phyloP scores from a whole-genome alignment of 352 stramenopile species.

The Globisporangium middletonii region DNA sequence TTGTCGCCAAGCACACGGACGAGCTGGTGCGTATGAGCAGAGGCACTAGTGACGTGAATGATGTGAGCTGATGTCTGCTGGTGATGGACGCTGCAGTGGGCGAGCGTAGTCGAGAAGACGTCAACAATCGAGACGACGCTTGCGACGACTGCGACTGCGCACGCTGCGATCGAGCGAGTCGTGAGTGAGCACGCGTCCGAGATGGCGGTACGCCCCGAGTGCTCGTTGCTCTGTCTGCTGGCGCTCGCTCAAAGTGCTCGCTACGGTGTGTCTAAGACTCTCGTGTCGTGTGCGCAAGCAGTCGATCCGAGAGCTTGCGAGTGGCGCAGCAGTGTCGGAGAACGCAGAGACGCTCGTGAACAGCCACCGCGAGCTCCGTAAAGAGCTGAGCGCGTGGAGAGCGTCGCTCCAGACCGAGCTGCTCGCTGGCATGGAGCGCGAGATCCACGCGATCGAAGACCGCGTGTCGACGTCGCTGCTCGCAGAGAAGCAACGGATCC shows the following conservation, averaged over 20 bases:
- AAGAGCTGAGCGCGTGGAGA: constrained; percentile 28
- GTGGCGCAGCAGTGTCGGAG: constrained; percentile 1
- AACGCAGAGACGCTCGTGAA: neutral
- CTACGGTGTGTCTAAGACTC: neutral
- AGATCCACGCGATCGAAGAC: constrained; percentile 51
- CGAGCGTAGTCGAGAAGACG: constrained; percentile 38
- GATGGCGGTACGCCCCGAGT: constrained; percentile 25
- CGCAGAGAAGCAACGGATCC: constrained; percentile 48
- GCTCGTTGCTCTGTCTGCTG: neutral
- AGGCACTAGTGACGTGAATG: neutral
- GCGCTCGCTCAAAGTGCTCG: neutral
- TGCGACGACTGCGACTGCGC: constrained; percentile 18
- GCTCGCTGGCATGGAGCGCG: constrained; percentile 34
- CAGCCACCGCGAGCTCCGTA: constrained; percentile 16
- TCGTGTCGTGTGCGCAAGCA: neutral
- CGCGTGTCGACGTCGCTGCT: constrained; percentile 53
- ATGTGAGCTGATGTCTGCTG: neutral
- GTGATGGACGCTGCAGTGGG: constrained; percentile 27
- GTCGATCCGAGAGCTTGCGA: constrained; percentile 10
- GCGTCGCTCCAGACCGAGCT: constrained; percentile 22
- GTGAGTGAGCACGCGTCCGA: constrained; percentile 36
- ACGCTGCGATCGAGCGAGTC: constrained; percentile 19
- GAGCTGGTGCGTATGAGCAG: constrained; percentile 33
- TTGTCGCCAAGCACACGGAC: constrained; percentile 59
- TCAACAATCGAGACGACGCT: constrained; percentile 29